phyloP scores from a whole-genome alignment of 108 stramenopile genomes.

The Discostella pseudostelligera region DNA sequence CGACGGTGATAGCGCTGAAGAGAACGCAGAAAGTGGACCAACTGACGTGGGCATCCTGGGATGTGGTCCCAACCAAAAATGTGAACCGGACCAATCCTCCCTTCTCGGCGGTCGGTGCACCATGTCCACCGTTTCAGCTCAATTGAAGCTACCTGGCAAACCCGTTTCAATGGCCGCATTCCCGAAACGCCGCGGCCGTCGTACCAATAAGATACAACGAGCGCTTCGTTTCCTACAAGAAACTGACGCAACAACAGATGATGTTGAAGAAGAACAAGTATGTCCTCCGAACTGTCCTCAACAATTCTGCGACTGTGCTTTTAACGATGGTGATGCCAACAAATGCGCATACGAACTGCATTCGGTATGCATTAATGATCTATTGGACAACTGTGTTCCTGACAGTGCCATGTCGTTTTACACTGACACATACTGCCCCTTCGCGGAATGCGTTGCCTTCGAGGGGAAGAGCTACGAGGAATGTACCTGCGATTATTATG shows the following conservation, averaged over 20 bases:
- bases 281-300: slow-evolving; percentile 42
- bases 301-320: slow-evolving; percentile 41
- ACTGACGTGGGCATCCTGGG: slow-evolving; percentile 26
- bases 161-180: neutral
- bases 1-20: neutral
- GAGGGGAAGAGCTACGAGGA: slow-evolving; percentile 11
- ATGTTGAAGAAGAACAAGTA: neutral
- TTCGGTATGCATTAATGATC: slow-evolving; percentile 10
- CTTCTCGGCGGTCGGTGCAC: slow-evolving; percentile 25
- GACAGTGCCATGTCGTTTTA: slow-evolving; percentile 26
- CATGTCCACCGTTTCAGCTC: neutral
- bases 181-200: slow-evolving; percentile 17
- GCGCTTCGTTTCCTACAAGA: slow-evolving; percentile 29
- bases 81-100: slow-evolving; percentile 22
- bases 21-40: neutral
- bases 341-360: slow-evolving; percentile 29
- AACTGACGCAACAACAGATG: neutral
- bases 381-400: slow-evolving; percentile 23
- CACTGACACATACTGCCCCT: slow-evolving; percentile 37
- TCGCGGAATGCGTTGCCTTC: slow-evolving; percentile 28
- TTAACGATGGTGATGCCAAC: slow-evolving; percentile 15
- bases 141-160: neutral
- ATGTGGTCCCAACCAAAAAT: slow-evolving; percentile 15
- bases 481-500: slow-evolving; percentile 32
- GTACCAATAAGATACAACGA: neutral